Conservation (phyloP, 768 basidiomycete species). For the Pleurotus eryngii region DNA sequence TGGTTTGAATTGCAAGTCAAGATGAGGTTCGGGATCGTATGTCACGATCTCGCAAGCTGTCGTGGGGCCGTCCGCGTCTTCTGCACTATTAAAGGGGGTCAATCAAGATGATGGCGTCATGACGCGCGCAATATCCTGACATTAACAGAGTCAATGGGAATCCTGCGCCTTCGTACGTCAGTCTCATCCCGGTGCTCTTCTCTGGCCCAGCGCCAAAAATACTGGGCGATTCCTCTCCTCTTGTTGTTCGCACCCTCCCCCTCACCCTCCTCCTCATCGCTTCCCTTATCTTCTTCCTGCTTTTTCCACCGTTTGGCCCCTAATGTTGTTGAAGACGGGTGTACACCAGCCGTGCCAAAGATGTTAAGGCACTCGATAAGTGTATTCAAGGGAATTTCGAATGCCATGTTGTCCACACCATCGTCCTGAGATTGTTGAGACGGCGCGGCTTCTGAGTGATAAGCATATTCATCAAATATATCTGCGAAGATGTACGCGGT, state of each 20-base stretch:
- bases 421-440: slow-evolving; percentile 23
- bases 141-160: slow-evolving; percentile 75
- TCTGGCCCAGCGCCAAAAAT: slow-evolving; percentile 52
- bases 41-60: slow-evolving; percentile 87
- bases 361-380: slow-evolving; percentile 91
- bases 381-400: slow-evolving; percentile 82
- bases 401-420: slow-evolving; percentile 39
- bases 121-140: slow-evolving; percentile 43
- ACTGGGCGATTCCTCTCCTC: slow-evolving; percentile 47
- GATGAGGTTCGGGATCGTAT: slow-evolving; percentile 75
- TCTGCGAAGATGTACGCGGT: slow-evolving; percentile 78
- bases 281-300: slow-evolving; percentile 42
- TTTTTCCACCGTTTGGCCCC: slow-evolving; percentile 48
- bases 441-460: slow-evolving; percentile 38
- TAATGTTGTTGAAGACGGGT: slow-evolving; percentile 25
- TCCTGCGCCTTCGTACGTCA: slow-evolving; percentile 78
- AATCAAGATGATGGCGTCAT: slow-evolving; percentile 1
- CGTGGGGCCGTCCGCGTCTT: slow-evolving; percentile 77
- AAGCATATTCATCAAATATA: slow-evolving; percentile 79
- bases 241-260: slow-evolving; percentile 35
- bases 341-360: slow-evolving; percentile 75
- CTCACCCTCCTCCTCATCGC: slow-evolving; percentile 36
- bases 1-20: slow-evolving; percentile 77
- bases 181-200: slow-evolving; percentile 80
- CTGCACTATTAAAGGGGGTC: slow-evolving; percentile 43